phyloP scores from a whole-genome alignment of 495 filamentous ascomycete species.

The Cercophora samala region DNA sequence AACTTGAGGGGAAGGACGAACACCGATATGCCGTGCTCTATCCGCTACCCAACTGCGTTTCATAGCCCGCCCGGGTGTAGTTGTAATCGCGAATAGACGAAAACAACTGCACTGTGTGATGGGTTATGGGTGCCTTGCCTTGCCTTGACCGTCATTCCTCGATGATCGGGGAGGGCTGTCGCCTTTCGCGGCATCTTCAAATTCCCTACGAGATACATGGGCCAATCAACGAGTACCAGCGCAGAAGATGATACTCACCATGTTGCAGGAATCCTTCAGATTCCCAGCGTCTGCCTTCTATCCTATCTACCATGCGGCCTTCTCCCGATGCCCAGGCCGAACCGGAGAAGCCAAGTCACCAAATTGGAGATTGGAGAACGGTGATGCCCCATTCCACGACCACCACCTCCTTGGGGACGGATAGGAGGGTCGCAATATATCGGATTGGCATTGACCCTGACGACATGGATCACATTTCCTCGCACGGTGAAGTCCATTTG shows the following conservation, averaged over 20 bases:
- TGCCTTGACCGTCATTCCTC: not conserved
- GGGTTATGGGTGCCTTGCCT: not conserved
- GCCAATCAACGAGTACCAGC: not conserved
- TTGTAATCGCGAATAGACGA: not conserved
- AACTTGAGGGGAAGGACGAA: not conserved
- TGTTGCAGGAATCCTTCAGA: not conserved
- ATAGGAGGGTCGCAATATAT: no score
- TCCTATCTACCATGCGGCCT: no score
- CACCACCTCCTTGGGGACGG: not conserved
- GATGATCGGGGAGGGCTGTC: not conserved
- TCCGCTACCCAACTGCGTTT: not conserved
- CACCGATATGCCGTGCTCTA: not conserved
- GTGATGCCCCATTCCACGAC: not conserved
- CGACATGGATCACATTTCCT: not conserved
- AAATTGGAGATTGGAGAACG: not conserved
- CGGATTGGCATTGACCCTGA: not conserved
- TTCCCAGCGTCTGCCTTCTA: not conserved
- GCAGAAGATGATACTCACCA: not conserved
- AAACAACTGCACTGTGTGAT: not conserved
- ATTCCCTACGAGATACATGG: not conserved
- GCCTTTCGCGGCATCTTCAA: not conserved
- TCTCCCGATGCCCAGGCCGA: not conserved
- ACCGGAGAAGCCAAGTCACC: not conserved
- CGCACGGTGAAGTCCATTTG: not conserved
- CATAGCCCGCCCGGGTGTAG: not conserved